phyloP scores from a whole-genome alignment of 225 moss, liverwort and hornwort species.

The Climacium dendroides region DNA sequence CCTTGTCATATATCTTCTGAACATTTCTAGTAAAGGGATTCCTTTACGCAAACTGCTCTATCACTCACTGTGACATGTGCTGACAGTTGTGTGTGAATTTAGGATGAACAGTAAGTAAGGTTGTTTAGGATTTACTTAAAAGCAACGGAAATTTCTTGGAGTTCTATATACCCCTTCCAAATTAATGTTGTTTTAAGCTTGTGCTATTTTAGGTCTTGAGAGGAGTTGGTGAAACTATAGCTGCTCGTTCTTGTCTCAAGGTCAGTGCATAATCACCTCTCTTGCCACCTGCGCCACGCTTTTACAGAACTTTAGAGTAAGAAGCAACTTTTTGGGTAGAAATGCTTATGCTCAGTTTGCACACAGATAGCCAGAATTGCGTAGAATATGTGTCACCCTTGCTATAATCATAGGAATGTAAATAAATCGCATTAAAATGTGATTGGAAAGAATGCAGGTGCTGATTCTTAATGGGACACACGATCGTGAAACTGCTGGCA shows the following conservation, averaged over 20 bases:
- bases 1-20: not conserved
- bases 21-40: not conserved
- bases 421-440: not conserved
- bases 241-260: slow-evolving; percentile 78
- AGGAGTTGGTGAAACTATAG: slow-evolving; percentile 91
- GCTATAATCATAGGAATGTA: not conserved
- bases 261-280: slow-evolving; percentile 14
- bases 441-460: slow-evolving; percentile 53
- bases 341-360: not conserved
- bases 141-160: not conserved
- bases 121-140: not conserved
- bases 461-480: slow-evolving; percentile 82
- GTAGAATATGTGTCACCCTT: not conserved
- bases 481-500: slow-evolving; percentile 86
- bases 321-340: not conserved
- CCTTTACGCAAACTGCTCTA: not conserved
- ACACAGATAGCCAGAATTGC: not conserved
- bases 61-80: not conserved
- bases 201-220: slow-evolving; percentile 52
- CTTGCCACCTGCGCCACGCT: not conserved
- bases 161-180: not conserved
- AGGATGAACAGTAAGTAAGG: not conserved
- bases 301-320: not conserved
- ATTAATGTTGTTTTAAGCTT: not conserved
- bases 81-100: not conserved